These are phyloP conservation scores for Rosa multiflora DNA, from an alignment of 306 rosid species.

Conservation along the genomic window DNA sequence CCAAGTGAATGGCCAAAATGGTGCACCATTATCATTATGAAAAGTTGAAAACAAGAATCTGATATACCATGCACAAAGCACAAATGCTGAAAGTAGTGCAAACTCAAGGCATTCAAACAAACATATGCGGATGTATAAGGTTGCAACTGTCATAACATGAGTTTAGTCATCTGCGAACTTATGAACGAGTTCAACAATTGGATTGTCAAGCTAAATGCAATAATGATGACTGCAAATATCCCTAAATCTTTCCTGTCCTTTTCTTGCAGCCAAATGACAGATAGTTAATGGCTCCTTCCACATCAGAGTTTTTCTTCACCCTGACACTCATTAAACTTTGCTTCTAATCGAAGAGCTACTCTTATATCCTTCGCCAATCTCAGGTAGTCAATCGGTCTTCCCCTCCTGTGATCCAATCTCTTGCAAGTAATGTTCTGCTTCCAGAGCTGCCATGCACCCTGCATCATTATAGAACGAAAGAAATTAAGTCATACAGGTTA, in stretches of 20 bases:
- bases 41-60: not conserved
- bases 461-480: conserved; percentile 20
- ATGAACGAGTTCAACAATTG: not conserved
- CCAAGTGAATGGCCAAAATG: no score
- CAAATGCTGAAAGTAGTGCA: not conserved
- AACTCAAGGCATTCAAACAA: not conserved
- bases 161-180: not conserved
- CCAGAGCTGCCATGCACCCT: conserved; percentile 98
- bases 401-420: conserved; percentile 61
- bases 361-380: conserved; percentile 13
- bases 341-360: conserved; percentile 38
- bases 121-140: not conserved
- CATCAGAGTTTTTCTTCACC: not conserved
- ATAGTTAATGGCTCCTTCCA: conserved; percentile 1
- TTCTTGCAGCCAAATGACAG: not conserved
- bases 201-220: not conserved
- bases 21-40: no score
- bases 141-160: not conserved
- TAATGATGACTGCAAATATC: not conserved
- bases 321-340: conserved; percentile 28
- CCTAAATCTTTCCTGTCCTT: no score
- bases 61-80: not conserved
- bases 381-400: conserved; percentile 54
- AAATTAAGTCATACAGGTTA: not conserved
- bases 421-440: conserved; percentile 89